Conservation (phyloP, 1,139 yeast species). For the Schizosaccharomyces versatilis region DNA sequence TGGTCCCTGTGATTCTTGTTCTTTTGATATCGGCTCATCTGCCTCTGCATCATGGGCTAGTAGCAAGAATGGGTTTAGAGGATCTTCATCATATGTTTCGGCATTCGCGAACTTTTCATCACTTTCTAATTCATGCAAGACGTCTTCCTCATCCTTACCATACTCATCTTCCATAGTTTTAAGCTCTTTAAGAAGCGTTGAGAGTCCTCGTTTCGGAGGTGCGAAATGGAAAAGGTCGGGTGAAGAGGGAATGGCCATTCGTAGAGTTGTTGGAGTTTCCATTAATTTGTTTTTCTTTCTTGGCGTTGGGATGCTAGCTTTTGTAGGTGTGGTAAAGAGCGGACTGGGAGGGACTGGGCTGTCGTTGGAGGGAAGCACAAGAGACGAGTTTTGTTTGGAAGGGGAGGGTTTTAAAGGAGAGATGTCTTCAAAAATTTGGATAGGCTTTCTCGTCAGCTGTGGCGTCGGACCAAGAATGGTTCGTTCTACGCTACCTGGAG, state of each 20-base stretch:
- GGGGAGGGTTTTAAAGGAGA: not conserved
- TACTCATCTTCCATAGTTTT: constrained; percentile 14
- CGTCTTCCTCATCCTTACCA: constrained; percentile 10
- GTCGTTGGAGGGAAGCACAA: not conserved
- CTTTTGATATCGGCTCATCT: not conserved
- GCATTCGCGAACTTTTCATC: not conserved
- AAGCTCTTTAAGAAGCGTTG: constrained; percentile 8
- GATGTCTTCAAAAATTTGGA: not conserved
- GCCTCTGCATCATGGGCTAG: not conserved
- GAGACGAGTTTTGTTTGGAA: not conserved
- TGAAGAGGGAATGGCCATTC: constrained; percentile 10
- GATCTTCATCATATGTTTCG: not conserved
- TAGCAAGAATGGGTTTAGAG: not conserved
- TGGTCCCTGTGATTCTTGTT: no score
- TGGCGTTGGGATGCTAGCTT: not conserved
- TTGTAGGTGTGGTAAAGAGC: not conserved
- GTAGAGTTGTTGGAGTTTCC: constrained; percentile 16
- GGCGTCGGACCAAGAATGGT: not conserved
- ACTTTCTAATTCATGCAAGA: constrained; percentile 10
- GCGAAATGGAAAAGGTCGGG: constrained; percentile 6
- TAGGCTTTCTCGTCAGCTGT: not conserved
- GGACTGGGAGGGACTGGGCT: not conserved
- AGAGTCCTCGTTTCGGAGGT: constrained; percentile 1
- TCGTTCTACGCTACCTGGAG: not conserved
- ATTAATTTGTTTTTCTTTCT: constrained; percentile 18